Base-by-base conservation (phyloP, 2,329 filamentous ascomycete species). In the Cordyceps tenuipes region DNA sequence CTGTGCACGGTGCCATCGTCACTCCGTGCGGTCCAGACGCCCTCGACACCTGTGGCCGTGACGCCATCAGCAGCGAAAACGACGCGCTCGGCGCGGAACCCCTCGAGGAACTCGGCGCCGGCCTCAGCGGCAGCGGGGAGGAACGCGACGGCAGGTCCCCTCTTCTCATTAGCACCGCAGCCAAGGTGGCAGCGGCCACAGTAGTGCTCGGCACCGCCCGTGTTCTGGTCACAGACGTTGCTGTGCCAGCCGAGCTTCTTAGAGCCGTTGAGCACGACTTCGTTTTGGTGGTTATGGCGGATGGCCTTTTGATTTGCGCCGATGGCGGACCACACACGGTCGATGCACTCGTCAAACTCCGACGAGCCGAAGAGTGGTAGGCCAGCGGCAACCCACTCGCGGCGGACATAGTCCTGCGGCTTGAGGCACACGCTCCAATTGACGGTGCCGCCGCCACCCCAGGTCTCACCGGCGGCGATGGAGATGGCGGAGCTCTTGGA, bases 391-490 rank as follows among this genome's bases (percentile, higher is more conserved):
- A 89, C 86, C 92, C 93, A 97, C 73, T 96, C 90, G 65, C 84
- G 78, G 3, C 91, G 83, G 1, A 96, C 89, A 64, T 80, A 89
- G 29, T 82, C 84, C 68, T 93, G 90, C 0, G 90, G 88, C 65
- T 80, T 77, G 56, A 86, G 74, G 55, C 76, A 76, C 9, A 83
- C 82, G 67, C 80, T 88, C 91, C 91, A 97, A 72, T 97, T 97
- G 66, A 96, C 74, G 0, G 90, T 91, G 6, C 91, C 91, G 59
- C 92, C 92, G 47, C 92, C 92, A 34, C 92, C 92, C 84, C 88
- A 96, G 36, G 83, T 83, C 60, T 84, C 82, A 1, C 89, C 92
- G 0, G 88, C 83, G 3, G 89, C 70, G 13, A 93, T 72, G 17
- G 75, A 81, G 36, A 87, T 76, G 6, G 81, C 80, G 12, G 76